Evolutionary conservation across 1,284 basidiomycete species (phyloP), one percentile per base, ranked within the genome.

Genomic region (Sporisorium iseilematis-ciliati): DNA sequence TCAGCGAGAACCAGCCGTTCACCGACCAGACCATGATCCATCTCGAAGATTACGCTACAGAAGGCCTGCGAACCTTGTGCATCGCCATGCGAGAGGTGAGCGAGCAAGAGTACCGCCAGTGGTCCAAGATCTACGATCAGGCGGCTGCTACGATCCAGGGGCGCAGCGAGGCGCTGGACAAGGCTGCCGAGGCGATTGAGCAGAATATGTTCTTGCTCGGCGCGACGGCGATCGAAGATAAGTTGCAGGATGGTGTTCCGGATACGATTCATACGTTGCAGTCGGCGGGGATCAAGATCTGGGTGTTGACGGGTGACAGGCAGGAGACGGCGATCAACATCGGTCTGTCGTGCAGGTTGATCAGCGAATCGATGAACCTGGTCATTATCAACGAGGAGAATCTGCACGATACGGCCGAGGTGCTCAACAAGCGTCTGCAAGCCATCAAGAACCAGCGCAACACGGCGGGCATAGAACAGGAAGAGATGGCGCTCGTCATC

Each of bases 271-370:
- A 98, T 84, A 98, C 95, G 2, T 86, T 99, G 43, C 97, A 99
- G 83, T 93, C 92, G 89, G 96, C 96, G 29, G 97, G 97, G 0
- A 98, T 99, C 87, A 98, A 98, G 89, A 92, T 99, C 40, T 99
- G 97, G 97, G 95, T 99, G 11, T 87, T 99, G 53, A 99, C 97
- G 1, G 97, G 97, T 2, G 97, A 99, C 86, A 88, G 96, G 70
- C 96, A 99, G 87, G 97, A 99, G 87, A 99, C 97, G 2, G 97
- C 97, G 14, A 98, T 99, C 87, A 99, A 99, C 82, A 99, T 99
- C 75, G 97, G 97, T 54, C 91, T 99, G 89, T 95, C 94, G 2
- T 99, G 96, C 87, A 90, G 94, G 68, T 86, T 99, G 74, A 98
- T 99, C 68, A 95, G 94, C 2, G 97, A 99, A 87, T 95, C 93